Conservation (phyloP, 2,329 filamentous ascomycete species). For the Sphaerostilbella broomeana region DNA sequence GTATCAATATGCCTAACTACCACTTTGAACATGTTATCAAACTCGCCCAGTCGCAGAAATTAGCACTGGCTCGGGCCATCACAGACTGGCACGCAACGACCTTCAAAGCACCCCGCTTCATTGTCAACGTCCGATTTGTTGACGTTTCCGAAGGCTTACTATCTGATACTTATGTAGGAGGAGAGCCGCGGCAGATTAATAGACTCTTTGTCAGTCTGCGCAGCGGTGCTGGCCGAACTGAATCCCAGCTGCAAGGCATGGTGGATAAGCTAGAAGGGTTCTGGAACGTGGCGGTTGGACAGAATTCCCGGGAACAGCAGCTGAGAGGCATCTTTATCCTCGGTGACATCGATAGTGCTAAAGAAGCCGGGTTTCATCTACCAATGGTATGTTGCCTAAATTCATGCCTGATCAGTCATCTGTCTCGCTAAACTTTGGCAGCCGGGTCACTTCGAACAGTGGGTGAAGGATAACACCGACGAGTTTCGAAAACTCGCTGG, state of each 20-base stretch:
- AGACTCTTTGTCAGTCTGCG: conserved; percentile 12
- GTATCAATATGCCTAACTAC: conserved; percentile 8
- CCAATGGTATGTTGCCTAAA: conserved; percentile 8
- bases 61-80: conserved; percentile 9
- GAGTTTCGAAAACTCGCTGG: conserved; percentile 6
- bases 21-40: conserved; percentile 12
- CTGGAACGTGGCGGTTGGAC: conserved; percentile 10
- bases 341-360: conserved; percentile 9
- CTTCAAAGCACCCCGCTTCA: conserved; percentile 11
- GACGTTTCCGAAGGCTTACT: conserved; percentile 7
- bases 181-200: conserved; percentile 6
- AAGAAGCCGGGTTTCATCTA: conserved; percentile 11
- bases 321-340: conserved; percentile 6
- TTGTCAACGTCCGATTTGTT: conserved; percentile 13
- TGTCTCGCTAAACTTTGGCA: background rate
- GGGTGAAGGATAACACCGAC: conserved; percentile 12
- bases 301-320: conserved; percentile 3
- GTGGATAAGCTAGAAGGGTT: conserved; percentile 9
- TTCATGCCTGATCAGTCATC: too few species aligned
- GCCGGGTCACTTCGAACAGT: conserved; percentile 11
- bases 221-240: conserved; percentile 7
- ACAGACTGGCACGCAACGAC: conserved; percentile 14
- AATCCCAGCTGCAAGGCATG: conserved; percentile 8
- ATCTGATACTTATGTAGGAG: conserved; percentile 8
- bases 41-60: conserved; percentile 8